These are phyloP conservation scores for Haematococcus lacustris DNA, from an alignment of 139 green algal genomes.

Conservation along the genomic window DNA sequence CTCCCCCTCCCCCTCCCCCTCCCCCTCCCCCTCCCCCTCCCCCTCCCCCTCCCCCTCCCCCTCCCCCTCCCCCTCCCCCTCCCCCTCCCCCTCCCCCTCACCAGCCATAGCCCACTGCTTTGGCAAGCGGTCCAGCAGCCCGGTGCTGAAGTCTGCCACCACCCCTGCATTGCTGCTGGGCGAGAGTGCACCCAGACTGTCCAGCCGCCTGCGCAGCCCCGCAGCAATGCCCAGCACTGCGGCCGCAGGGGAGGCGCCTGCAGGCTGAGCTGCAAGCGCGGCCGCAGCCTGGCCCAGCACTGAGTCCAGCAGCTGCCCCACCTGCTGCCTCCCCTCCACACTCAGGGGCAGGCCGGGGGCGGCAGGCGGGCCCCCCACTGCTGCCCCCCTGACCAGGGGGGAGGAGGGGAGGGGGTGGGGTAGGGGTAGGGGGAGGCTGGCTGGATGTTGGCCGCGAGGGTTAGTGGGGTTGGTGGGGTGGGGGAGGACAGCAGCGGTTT, in stretches of 20 bases:
- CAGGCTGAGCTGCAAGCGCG: not conserved
- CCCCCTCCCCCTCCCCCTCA: not conserved
- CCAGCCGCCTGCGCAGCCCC: constrained; percentile 16
- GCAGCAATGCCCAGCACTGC: too few species aligned
- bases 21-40: too few species aligned
- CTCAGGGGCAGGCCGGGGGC: not conserved
- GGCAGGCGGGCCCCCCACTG: not conserved
- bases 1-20: too few species aligned
- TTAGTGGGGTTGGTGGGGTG: too few species aligned
- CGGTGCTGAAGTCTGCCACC: constrained; percentile 19
- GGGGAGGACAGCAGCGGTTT: not conserved
- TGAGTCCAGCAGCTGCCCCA: too few species aligned
- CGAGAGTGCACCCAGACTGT: constrained; percentile 15
- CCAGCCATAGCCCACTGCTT: constrained; percentile 25
- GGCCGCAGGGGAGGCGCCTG: constrained; percentile 8
- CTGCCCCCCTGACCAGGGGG: not conserved
- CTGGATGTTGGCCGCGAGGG: too few species aligned
- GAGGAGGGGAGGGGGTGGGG: not conserved
- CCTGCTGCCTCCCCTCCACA: too few species aligned
- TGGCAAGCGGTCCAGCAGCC: constrained; percentile 30
- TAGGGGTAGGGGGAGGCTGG: too few species aligned
- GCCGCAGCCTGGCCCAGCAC: too few species aligned
- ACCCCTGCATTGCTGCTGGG: too few species aligned
- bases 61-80: not conserved
- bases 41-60: not conserved